A percentile compares a stretch with the other conserved stretches of the same genome.
Conservation (phyloP, 352 stramenopile species). For the Globisporangium middletonii region DNA sequence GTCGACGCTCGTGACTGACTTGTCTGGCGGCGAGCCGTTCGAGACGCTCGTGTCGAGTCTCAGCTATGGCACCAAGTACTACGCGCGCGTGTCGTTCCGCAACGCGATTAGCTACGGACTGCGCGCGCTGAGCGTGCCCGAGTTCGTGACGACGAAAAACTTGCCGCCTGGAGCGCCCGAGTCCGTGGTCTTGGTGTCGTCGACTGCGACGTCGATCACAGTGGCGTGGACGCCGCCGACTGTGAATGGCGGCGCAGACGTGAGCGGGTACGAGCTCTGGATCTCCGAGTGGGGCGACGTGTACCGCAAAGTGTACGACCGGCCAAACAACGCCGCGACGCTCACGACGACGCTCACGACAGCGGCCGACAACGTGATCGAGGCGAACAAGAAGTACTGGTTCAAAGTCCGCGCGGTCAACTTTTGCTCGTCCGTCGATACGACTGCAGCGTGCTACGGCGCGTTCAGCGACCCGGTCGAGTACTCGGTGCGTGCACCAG, state of each 20-base stretch:
- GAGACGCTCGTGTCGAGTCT: slow-evolving; percentile 60
- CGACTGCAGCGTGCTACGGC: slow-evolving; percentile 78
- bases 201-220: slow-evolving; percentile 86
- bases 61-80: slow-evolving; percentile 85
- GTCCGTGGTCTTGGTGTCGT: slow-evolving; percentile 86
- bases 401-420: slow-evolving; percentile 95
- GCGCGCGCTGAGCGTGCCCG: slow-evolving; percentile 56
- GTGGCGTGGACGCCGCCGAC: slow-evolving; percentile 89
- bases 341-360: slow-evolving; percentile 72
- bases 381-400: slow-evolving; percentile 88
- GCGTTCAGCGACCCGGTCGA: slow-evolving; percentile 85
- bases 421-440: slow-evolving; percentile 83
- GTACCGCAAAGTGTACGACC: slow-evolving; percentile 92
- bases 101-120: slow-evolving; percentile 85
- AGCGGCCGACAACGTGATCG: slow-evolving; percentile 80
- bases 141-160: slow-evolving; percentile 83
- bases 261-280: slow-evolving; percentile 95
- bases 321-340: slow-evolving; percentile 73
- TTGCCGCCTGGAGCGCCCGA: slow-evolving; percentile 81
- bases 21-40: slow-evolving; percentile 73
- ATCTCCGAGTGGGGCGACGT: slow-evolving; percentile 93
- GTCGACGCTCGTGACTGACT: slow-evolving; percentile 59
- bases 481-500: slow-evolving; percentile 86
- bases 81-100: slow-evolving; percentile 86
- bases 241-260: slow-evolving; percentile 85